Conservation (phyloP, 78 protist species). For the Dictyostelium brefeldianum region DNA sequence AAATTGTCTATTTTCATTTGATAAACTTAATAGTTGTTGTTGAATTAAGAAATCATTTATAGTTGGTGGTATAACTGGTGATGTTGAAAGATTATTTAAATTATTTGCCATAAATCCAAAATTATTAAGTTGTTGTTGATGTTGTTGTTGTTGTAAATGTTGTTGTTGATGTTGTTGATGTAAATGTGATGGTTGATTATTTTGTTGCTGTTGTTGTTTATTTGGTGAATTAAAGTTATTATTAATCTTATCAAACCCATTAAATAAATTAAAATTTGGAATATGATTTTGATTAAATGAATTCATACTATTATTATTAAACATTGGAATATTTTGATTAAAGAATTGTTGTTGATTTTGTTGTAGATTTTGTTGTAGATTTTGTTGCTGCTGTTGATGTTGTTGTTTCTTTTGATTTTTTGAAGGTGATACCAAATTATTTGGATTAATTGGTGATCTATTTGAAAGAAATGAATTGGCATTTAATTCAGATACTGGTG, state of each 20-base stretch:
- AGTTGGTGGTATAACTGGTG: neutral
- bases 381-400: neutral
- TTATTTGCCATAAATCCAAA: neutral
- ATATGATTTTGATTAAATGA: too few species aligned
- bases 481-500: slow-evolving; percentile 60
- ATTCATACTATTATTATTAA: neutral
- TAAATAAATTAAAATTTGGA: neutral
- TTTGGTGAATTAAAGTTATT: neutral
- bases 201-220: neutral
- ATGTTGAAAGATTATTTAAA: neutral
- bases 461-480: slow-evolving; percentile 3
- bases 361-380: neutral
- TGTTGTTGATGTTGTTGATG: neutral
- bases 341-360: slow-evolving; percentile 10
- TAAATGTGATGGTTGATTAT: neutral
- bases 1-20: slow-evolving; percentile 34
- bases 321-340: neutral
- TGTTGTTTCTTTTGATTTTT: slow-evolving; percentile 1
- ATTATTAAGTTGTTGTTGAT: neutral
- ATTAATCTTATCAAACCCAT: neutral
- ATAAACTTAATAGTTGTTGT: slow-evolving; percentile 9
- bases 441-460: neutral
- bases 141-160: neutral
- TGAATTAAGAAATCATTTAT: neutral
- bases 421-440: neutral